Percentiles rank a stretch among this genome's conserved stretches.
phyloP scores from a whole-genome alignment of 1,284 basidiomycete species.

The Tilletia setariae region DNA sequence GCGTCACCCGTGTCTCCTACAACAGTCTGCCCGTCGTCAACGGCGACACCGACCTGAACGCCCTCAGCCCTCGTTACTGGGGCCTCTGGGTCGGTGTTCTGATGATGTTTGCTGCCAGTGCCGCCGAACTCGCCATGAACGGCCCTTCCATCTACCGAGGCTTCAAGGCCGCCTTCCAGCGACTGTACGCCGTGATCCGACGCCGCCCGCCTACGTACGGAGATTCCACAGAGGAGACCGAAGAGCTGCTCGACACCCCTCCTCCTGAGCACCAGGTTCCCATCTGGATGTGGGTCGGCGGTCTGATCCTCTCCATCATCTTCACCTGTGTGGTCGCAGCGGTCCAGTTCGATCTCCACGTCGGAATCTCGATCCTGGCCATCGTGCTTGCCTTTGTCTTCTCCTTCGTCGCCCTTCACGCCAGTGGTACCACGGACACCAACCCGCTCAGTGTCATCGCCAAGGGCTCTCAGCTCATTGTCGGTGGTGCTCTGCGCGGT shows the following conservation, averaged over 20 bases:
- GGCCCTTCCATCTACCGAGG: constrained; percentile 47
- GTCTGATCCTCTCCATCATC: constrained; percentile 60
- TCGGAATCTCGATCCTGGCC: constrained; percentile 57
- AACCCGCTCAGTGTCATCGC: constrained; percentile 42
- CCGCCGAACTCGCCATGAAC: constrained; percentile 51
- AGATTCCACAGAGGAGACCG: constrained; percentile 21
- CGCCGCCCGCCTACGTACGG: not conserved
- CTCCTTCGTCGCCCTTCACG: constrained; percentile 68
- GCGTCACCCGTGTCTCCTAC: constrained; percentile 19
- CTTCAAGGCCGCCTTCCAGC: constrained; percentile 36
- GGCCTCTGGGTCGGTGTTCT: constrained; percentile 67
- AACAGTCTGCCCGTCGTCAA: constrained; percentile 56
- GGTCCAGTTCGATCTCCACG: constrained; percentile 47
- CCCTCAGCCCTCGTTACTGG: constrained; percentile 68
- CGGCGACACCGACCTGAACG: constrained; percentile 26
- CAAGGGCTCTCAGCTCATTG: constrained; percentile 46
- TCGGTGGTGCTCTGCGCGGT: constrained; percentile 55
- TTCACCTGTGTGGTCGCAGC: constrained; percentile 61
- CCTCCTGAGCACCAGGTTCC: constrained; percentile 62
- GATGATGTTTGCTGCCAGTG: constrained; percentile 55
- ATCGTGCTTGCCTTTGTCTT: constrained; percentile 63
- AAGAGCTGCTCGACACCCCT: constrained; percentile 35
- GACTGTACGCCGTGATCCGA: constrained; percentile 21
- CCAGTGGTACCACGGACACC: constrained; percentile 45
- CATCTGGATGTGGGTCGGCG: constrained; percentile 62